phyloP scores from a whole-genome alignment of 2,329 filamentous ascomycete genomes.

The Microcyclospora pomicola region DNA sequence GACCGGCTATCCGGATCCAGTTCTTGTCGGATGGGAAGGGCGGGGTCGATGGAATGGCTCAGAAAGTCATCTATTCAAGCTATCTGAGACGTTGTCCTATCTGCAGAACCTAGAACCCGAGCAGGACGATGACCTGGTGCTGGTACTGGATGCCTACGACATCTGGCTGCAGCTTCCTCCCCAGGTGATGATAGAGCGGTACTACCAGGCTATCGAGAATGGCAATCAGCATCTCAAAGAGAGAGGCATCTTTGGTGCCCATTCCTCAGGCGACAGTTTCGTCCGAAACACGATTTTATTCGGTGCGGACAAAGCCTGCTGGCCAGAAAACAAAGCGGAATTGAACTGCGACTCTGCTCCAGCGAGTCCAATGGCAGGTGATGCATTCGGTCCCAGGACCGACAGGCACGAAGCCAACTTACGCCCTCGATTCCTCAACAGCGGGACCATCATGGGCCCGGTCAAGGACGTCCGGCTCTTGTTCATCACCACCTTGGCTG shows the following conservation, averaged over 20 bases:
- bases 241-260: slow-evolving; percentile 9
- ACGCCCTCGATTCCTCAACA: slow-evolving; percentile 36
- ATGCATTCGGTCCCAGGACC: slow-evolving; percentile 34
- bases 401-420: slow-evolving; percentile 27
- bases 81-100: slow-evolving; percentile 3
- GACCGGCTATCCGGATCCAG: slow-evolving; percentile 1
- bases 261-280: neutral
- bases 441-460: slow-evolving; percentile 33
- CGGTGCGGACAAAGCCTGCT: slow-evolving; percentile 21
- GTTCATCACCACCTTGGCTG: slow-evolving; percentile 29
- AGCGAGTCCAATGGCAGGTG: slow-evolving; percentile 14
- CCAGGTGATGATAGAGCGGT: slow-evolving; percentile 48
- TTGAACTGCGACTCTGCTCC: slow-evolving; percentile 22
- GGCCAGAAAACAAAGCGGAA: slow-evolving; percentile 17
- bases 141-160: slow-evolving; percentile 51
- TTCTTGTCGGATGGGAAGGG: slow-evolving; percentile 9
- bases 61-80: slow-evolving; percentile 3
- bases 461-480: slow-evolving; percentile 19
- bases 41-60: slow-evolving; percentile 13
- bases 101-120: neutral
- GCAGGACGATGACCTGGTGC: slow-evolving; percentile 40
- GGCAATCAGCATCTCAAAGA: slow-evolving; percentile 31
- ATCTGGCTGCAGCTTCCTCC: slow-evolving; percentile 52
- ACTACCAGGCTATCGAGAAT: slow-evolving; percentile 34
- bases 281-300: slow-evolving; percentile 17